phyloP scores from a whole-genome alignment of 2,329 filamentous ascomycete genomes.

The Cytospora mali region DNA sequence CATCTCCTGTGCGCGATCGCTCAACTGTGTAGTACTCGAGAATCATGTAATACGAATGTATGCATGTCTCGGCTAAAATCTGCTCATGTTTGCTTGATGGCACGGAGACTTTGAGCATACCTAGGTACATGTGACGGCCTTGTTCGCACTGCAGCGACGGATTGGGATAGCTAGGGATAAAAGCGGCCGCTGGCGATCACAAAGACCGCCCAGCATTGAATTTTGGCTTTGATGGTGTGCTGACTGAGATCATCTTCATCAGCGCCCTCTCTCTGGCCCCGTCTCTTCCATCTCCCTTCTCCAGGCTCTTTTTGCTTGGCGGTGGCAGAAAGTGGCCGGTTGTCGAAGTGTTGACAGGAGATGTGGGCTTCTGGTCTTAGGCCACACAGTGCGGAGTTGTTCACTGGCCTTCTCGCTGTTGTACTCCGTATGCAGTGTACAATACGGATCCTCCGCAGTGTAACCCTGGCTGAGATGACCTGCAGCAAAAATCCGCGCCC shows the following conservation, averaged over 20 bases:
- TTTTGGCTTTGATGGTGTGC: neutral
- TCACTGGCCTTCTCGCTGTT: neutral
- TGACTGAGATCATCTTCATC: neutral
- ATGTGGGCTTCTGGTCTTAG: neutral
- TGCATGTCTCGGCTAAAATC: conserved; percentile 29
- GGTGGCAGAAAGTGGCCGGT: neutral
- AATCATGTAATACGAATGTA: conserved; percentile 15
- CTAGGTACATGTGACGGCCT: conserved; percentile 1
- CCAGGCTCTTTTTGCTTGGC: neutral
- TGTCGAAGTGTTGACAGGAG: neutral
- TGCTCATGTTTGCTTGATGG: conserved; percentile 25
- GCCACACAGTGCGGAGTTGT: conserved; percentile 4
- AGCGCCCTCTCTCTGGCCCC: neutral
- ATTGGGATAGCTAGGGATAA: too few species aligned
- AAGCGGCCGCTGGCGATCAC: neutral
- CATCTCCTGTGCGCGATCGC: conserved; percentile 28
- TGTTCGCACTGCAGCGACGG: neutral
- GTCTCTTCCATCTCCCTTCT: too few species aligned
- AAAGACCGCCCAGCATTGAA: neutral
- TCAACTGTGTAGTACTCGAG: conserved; percentile 4
- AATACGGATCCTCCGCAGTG: conserved; percentile 19
- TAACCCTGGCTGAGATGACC: conserved; percentile 25
- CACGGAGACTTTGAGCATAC: conserved; percentile 9
- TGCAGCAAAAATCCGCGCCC: conserved; percentile 23
- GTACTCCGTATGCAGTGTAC: conserved; percentile 15